phyloP scores from a whole-genome alignment of 768 basidiomycete genomes.

The Favolaschia claudopus region DNA sequence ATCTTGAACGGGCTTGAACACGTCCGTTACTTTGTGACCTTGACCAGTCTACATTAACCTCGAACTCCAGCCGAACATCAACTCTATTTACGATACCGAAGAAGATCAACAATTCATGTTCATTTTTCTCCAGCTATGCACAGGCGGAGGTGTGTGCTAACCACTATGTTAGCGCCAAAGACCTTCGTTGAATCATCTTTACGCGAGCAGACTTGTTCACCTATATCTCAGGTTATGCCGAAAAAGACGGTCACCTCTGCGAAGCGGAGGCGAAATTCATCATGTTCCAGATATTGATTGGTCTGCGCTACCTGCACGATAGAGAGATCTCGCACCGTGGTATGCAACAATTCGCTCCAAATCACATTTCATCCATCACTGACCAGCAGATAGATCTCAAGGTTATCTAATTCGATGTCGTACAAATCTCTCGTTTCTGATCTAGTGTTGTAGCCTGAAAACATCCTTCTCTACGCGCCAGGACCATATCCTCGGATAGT shows the following conservation, averaged over 20 bases:
- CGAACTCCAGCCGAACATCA: conserved; percentile 75
- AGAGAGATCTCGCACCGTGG: conserved; percentile 82
- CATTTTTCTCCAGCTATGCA: conserved; percentile 86
- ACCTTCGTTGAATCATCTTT: neutral
- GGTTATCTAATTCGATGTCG: conserved; percentile 45
- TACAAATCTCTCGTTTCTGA: neutral
- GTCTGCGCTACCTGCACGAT: conserved; percentile 74
- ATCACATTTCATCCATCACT: neutral
- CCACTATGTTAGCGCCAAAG: neutral
- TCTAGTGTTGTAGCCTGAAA: conserved; percentile 71
- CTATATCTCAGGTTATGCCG: conserved; percentile 72
- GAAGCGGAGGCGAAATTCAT: conserved; percentile 88
- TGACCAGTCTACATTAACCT: neutral
- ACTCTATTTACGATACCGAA: conserved; percentile 76
- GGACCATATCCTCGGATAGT: conserved; percentile 86
- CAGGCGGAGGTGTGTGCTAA: conserved; percentile 64
- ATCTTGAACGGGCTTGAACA: conserved; percentile 77
- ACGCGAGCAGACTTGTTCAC: conserved; percentile 71
- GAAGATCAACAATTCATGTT: conserved; percentile 65
- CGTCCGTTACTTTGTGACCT: conserved; percentile 41
- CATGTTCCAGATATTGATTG: conserved; percentile 80
- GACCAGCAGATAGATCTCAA: conserved; percentile 60
- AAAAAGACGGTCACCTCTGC: conserved; percentile 58
- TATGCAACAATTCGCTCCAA: conserved; percentile 35
- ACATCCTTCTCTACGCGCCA: conserved; percentile 79